Conservation (phyloP, 768 basidiomycete species). For the Russula foetens region DNA sequence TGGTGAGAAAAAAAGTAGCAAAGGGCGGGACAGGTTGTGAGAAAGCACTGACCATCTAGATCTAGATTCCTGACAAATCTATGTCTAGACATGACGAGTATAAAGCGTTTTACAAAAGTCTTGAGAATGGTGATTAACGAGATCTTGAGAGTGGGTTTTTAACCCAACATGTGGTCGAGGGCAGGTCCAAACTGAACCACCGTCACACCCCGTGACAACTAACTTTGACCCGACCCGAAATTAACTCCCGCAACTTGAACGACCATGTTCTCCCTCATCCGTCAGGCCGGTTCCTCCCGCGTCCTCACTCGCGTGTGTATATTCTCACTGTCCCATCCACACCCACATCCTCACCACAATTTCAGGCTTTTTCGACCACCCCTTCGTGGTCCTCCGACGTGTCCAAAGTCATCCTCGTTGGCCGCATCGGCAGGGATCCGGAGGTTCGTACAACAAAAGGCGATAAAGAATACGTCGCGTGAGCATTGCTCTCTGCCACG, state of each 20-base stretch:
- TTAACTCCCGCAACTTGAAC: neutral
- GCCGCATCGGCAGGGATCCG: slow-evolving; percentile 63
- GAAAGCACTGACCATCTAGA: slow-evolving; percentile 44
- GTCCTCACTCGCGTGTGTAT: slow-evolving; percentile 37
- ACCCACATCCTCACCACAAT: neutral
- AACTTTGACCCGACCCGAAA: neutral
- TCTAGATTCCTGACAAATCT: slow-evolving; percentile 83
- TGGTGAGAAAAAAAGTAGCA: neutral
- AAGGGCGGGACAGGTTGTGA: neutral
- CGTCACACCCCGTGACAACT: neutral
- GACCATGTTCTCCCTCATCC: slow-evolving; percentile 46
- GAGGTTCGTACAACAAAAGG: slow-evolving; percentile 59
- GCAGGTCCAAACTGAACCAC: neutral
- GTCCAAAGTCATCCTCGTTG: slow-evolving; percentile 71
- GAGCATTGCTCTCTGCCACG: slow-evolving; percentile 26
- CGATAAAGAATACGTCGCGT: slow-evolving; percentile 76
- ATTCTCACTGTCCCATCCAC: slow-evolving; percentile 18
- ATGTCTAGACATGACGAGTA: slow-evolving; percentile 75
- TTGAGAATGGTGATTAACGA: slow-evolving; percentile 18
- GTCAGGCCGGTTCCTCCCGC: slow-evolving; percentile 28
- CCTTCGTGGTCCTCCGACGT: slow-evolving; percentile 49
- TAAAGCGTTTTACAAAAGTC: slow-evolving; percentile 19
- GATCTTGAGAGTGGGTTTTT: slow-evolving; percentile 1
- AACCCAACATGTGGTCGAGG: slow-evolving; percentile 12
- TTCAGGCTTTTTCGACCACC: slow-evolving; percentile 59